Evolutionary conservation across 257 asterid genomes (phyloP), one percentile per base, ranked within the genome.

Genomic region (Plantago major): DNA sequence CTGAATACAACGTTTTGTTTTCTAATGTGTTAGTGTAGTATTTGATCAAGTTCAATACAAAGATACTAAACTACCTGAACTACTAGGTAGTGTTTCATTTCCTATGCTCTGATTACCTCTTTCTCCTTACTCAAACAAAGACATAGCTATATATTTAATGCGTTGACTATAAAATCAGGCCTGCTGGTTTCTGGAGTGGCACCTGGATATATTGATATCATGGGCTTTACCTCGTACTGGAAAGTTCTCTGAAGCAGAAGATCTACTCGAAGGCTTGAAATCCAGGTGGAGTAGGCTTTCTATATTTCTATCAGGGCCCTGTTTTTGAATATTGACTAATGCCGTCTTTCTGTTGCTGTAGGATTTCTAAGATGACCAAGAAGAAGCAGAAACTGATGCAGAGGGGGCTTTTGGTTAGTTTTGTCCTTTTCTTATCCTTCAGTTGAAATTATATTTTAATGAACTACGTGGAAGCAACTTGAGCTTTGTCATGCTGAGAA

Each of bases 171-270:
- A 22, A 14, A 58, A 67, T 58, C 71, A 89, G 99, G 77, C 79
- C 15, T 60, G 78, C 61, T 92, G 99, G 99, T 78, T 77, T 78
- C 81, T 92, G 57, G 97, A 92, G 67, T 92, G 95, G 95, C 99
- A 89, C 89, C 80, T 92, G 58, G 99, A 92, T 81, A 70, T 92
- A 59, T 71, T 89, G 91, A 81, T 77, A 71, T 45, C 73, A 22
- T 92, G 99, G 99, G 86, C 81, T 45, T 67, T 89, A 68, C 62
- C 95, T 43, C 71, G 15, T 64, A 79, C 76, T 2, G 82, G 90
- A 59, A 76, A 85, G 64, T 45, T 65, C 49, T 58, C 80, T 47
- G 74, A 80, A 77, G 97, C 87, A 15, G 97, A 82, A 63, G 90
- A 84, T 58, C 74, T 89, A 60, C 82, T 92, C 9, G 19, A 53